phyloP scores from a whole-genome alignment of 345 rosid species.

The Erucastrum elatum region DNA sequence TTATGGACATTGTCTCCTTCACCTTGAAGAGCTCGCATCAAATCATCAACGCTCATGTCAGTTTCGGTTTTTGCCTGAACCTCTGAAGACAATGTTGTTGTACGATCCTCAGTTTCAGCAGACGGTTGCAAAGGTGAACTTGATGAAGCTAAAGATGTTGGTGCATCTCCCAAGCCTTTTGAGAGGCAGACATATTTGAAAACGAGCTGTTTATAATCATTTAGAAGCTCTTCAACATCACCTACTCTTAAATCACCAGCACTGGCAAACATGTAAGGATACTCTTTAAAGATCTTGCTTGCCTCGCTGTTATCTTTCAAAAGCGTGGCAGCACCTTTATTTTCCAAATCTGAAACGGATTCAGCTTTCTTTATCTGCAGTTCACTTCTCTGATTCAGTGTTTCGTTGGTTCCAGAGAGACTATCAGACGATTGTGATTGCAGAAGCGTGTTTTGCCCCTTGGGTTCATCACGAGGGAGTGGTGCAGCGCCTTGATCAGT shows the following conservation, averaged over 20 bases:
- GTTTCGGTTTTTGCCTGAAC: slow-evolving; percentile 22
- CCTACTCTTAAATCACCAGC: slow-evolving; percentile 73
- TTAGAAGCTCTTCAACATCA: slow-evolving; percentile 76
- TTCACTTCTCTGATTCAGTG: slow-evolving; percentile 40
- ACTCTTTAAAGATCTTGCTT: slow-evolving; percentile 57
- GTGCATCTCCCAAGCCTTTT: slow-evolving; percentile 27
- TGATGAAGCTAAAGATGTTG: slow-evolving; percentile 25
- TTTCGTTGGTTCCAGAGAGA: slow-evolving; percentile 43
- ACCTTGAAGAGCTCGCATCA: slow-evolving; percentile 36
- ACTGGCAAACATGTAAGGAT: slow-evolving; percentile 71
- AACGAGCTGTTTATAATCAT: slow-evolving; percentile 56
- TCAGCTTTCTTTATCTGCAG: slow-evolving; percentile 49
- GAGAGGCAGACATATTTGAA: slow-evolving; percentile 39
- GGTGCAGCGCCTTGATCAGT: slow-evolving; percentile 43
- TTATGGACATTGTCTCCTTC: slow-evolving; percentile 25
- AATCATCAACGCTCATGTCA: slow-evolving; percentile 37
- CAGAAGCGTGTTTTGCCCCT: slow-evolving; percentile 37
- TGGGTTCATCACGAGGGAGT: slow-evolving; percentile 40
- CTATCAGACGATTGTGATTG: slow-evolving; percentile 46
- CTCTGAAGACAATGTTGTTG: slow-evolving; percentile 12
- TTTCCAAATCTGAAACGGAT: slow-evolving; percentile 79
- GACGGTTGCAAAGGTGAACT: slow-evolving; percentile 11
- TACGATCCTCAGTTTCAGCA: slow-evolving; percentile 22
- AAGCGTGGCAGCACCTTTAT: slow-evolving; percentile 68
- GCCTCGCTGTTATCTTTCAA: slow-evolving; percentile 58